These are phyloP conservation scores for Glarea lozoyensis DNA, from an alignment of 495 filamentous ascomycete genomes.

Conservation along the genomic window DNA sequence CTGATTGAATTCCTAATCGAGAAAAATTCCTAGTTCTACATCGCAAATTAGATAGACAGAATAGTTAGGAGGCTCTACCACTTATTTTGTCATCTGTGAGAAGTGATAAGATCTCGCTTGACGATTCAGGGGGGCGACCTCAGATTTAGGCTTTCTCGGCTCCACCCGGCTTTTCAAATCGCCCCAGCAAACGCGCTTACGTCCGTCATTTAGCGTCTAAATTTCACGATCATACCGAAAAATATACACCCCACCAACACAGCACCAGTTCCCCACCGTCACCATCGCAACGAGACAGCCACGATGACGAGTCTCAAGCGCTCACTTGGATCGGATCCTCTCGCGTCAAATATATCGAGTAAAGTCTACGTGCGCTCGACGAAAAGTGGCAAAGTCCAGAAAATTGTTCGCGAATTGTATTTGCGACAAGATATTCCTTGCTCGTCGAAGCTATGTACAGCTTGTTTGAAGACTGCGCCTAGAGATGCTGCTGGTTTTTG, in stretches of 20 bases:
- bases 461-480: conserved; percentile 62
- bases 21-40: no score
- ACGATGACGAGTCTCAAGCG: conserved; percentile 86
- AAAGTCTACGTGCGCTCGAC: conserved; percentile 92
- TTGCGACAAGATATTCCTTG: conserved; percentile 94
- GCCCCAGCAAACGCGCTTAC: no score
- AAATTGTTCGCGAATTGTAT: conserved; percentile 95
- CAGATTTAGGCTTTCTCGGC: no score
- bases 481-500: conserved; percentile 68
- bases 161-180: no score
- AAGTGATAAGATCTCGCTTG: no score
- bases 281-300: conserved; percentile 17
- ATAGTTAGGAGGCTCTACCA: no score
- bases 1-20: no score
- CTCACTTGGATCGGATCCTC: conserved; percentile 56
- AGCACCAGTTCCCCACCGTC: conserved; percentile 2
- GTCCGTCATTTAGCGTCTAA: no score
- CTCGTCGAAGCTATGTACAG: conserved; percentile 78
- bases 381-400: conserved; percentile 92
- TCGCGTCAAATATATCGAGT: conserved; percentile 72
- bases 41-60: no score
- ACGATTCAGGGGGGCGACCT: no score
- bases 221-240: no score
- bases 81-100: no score
- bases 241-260: neutral